Evolutionary conservation across 2,329 filamentous ascomycete genomes (phyloP), one percentile per base, ranked within the genome.

Genomic region (Colletotrichum sp.): DNA sequence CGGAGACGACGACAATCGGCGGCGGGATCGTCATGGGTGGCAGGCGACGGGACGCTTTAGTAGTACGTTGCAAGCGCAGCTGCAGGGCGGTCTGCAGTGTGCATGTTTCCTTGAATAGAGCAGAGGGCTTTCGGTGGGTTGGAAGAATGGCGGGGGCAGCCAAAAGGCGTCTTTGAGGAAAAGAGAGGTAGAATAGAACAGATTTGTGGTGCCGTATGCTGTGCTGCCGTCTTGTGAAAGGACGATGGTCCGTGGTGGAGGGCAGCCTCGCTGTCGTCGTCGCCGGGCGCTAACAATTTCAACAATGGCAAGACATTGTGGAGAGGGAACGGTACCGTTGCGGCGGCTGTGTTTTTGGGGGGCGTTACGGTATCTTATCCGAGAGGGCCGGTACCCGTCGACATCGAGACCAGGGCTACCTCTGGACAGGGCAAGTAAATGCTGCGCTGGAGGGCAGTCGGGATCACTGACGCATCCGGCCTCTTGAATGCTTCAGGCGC

Each of bases 301-400:
- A 74, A 74, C 55, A 74, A 56, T 62, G 9, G 43, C 64, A 67
- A 73, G 73, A 75, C 73, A 73, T 69, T 63, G 73, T 52, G 73
- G 73, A 64, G 69, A 73, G 69, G 34, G 36, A 75, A 75, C 73
- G 63, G 73, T 72, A 75, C 73, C 69, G 73, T 73, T 75, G 73
- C 34, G 52, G 73, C 64, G 48, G 58, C 56, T 32, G 73, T 73
- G 63, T 68, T 73, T 72, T 30, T 58, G 63, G 36, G 69, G 64
- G 28, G 4, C 30, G 43, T 21, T 16, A 48, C 73, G 73, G 73
- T 75, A 69, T 58, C 70, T 68, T 59, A 63, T 64, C 69, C 73
- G 70, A 58, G 36, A 73, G 70, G 58, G 28, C 18, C 56, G 56
- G 73, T 75, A 75, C 56, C 36, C 43, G 43, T 52, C n/a, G 43